Evolutionary conservation across 1,139 yeast species (phyloP).

Genomic region (Diutina rugosa): DNA sequence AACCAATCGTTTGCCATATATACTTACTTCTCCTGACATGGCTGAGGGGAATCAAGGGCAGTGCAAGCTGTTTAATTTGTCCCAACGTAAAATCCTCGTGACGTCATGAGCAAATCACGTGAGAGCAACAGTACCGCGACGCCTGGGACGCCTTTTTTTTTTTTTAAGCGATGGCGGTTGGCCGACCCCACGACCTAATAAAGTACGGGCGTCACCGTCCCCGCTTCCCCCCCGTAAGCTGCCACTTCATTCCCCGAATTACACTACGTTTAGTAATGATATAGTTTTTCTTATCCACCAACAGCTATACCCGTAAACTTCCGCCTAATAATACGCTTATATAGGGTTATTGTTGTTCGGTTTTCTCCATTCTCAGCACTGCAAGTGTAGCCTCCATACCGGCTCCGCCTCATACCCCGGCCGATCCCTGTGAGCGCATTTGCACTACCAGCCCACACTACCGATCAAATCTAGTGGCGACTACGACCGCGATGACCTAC

Average conservation of each 20-base stretch:
- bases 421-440: background rate
- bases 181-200: no score
- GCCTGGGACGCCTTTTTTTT: background rate
- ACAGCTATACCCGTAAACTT: no score
- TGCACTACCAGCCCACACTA: background rate
- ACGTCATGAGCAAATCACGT: background rate
- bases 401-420: background rate
- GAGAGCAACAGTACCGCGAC: background rate
- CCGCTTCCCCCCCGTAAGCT: no score
- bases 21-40: conserved; percentile 19
- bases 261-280: no score
- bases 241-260: no score
- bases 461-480: background rate
- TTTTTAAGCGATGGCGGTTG: no score
- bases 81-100: background rate
- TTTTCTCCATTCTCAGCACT: background rate
- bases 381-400: background rate
- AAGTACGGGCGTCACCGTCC: no score
- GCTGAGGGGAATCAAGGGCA: background rate
- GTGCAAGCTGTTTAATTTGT: background rate
- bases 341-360: no score
- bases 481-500: background rate
- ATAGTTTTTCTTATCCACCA: no score
- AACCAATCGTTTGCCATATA: background rate
- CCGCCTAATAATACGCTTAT: no score